A percentile compares a stretch with the other conserved stretches of the same genome.
phyloP scores from a whole-genome alignment of 2,329 filamentous ascomycete genomes.

The Trichoderma sp. region DNA sequence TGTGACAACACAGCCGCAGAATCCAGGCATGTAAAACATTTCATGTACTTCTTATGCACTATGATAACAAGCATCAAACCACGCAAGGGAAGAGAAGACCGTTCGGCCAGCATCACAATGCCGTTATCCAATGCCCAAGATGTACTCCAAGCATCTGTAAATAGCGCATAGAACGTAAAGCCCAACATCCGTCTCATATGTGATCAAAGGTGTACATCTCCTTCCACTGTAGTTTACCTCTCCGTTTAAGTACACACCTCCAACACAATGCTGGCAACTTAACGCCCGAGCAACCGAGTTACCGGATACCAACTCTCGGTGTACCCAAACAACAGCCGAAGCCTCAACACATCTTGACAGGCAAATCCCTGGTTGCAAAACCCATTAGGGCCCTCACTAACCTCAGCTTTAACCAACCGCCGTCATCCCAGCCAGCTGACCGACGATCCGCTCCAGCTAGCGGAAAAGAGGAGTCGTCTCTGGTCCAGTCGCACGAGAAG shows the following conservation, averaged over 20 bases:
- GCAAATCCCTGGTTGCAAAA: not conserved
- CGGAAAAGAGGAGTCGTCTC: not conserved
- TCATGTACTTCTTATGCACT: not conserved
- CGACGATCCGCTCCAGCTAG: constrained; percentile 16
- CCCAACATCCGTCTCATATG: not conserved
- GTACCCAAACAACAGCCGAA: not conserved
- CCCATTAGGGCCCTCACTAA: constrained; percentile 1
- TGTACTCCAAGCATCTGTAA: too few species aligned
- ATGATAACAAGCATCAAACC: not conserved
- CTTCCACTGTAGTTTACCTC: too few species aligned
- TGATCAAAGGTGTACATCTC: too few species aligned
- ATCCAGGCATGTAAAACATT: not conserved
- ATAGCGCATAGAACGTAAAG: not conserved
- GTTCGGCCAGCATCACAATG: not conserved
- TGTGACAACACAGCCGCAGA: not conserved
- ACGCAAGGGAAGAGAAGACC: not conserved
- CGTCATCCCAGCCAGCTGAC: not conserved
- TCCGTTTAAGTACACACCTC: not conserved
- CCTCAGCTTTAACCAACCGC: not conserved
- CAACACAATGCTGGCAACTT: not conserved
- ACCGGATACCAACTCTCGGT: not conserved
- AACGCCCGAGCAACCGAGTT: too few species aligned
- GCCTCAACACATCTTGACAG: not conserved
- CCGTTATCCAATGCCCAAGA: too few species aligned
- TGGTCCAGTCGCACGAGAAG: not conserved